Conservation (phyloP, 2,329 filamentous ascomycete species). For the Ophiostoma sp. region DNA sequence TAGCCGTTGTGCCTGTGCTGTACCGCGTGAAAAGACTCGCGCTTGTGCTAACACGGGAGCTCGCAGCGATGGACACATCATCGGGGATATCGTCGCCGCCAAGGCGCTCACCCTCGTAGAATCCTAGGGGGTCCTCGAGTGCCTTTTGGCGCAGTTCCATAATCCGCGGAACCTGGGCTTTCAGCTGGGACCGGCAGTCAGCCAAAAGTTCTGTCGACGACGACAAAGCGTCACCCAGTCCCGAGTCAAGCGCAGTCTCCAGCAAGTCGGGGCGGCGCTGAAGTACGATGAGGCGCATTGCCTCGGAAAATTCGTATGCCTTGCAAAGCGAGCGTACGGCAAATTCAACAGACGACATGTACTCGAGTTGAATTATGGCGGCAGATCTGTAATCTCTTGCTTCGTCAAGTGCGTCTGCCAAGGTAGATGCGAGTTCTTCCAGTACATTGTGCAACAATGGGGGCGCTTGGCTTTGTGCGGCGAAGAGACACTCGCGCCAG, state of each 20-base stretch:
- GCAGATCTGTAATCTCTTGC: slow-evolving; percentile 78
- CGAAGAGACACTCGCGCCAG: slow-evolving; percentile 87
- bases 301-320: slow-evolving; percentile 81
- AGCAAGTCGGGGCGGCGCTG: slow-evolving; percentile 60
- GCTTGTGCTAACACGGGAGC: slow-evolving; percentile 71
- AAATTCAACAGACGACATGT: slow-evolving; percentile 65
- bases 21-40: slow-evolving; percentile 92
- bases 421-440: slow-evolving; percentile 60
- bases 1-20: slow-evolving; percentile 65
- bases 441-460: slow-evolving; percentile 47
- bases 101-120: slow-evolving; percentile 71
- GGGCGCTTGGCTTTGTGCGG: slow-evolving; percentile 57
- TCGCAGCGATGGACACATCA: slow-evolving; percentile 82
- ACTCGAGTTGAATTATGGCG: slow-evolving; percentile 73
- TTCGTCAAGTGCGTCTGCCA: slow-evolving; percentile 76
- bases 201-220: slow-evolving; percentile 85
- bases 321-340: slow-evolving; percentile 78
- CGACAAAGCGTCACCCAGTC: slow-evolving; percentile 73
- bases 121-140: slow-evolving; percentile 75
- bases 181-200: slow-evolving; percentile 82
- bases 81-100: slow-evolving; percentile 59
- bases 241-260: slow-evolving; percentile 63
- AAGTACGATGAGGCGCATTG: slow-evolving; percentile 69
- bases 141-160: slow-evolving; percentile 76
- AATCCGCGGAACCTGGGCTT: slow-evolving; percentile 79